Base-by-base conservation (phyloP, 495 filamentous ascomycete species). In the Acidomyces sp. region DNA sequence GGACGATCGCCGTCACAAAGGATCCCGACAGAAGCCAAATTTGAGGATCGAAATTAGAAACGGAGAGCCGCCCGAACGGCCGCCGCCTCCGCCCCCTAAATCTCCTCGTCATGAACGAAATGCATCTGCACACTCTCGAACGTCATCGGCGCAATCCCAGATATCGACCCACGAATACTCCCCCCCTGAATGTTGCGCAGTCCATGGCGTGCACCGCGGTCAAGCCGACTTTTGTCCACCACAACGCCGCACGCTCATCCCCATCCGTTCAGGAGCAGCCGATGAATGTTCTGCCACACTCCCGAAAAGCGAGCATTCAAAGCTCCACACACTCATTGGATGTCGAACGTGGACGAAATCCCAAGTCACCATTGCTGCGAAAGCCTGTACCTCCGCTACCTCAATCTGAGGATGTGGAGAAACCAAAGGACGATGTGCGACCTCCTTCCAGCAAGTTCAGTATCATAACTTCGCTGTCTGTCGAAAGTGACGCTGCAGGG, bases 61-160 rank as follows among this genome's bases (percentile, higher is more conserved):
- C 2, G 25, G 34, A 13, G 7, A 31, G 13, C 16, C n/a, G n/a
- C n/a, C 6, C 3, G 46, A 45, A 12, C n/a, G n/a, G 6, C 24
- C 32, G n/a, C 47, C 47, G 26, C 47, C 47, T 13, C 47, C 47
- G 6, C 47, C 48, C 18, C 41, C 41, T 12, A 45, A 45, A 27
- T 46, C 47, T 1, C 47, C 47, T 17, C 35, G 42, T 6, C 44
- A 29, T 29, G 9, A 9, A 13, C 26, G 26, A 9, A 45, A 21
- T 18, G 3, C 16, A 3, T 45, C 41, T 2, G 9, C 30, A 18
- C 39, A 42, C 11, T 42, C 41, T 2, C 30, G 22, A 18, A 17
- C n/a, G 2, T 43, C 41, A 3, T 40, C 37, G 16, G 24, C 7
- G 37, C 24, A 28, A 9, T 40, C 37, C 11, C 10, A 17, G 4